Evolutionary conservation across 441 rosid species (phyloP).

Genomic region (Isatis lusitanica): DNA sequence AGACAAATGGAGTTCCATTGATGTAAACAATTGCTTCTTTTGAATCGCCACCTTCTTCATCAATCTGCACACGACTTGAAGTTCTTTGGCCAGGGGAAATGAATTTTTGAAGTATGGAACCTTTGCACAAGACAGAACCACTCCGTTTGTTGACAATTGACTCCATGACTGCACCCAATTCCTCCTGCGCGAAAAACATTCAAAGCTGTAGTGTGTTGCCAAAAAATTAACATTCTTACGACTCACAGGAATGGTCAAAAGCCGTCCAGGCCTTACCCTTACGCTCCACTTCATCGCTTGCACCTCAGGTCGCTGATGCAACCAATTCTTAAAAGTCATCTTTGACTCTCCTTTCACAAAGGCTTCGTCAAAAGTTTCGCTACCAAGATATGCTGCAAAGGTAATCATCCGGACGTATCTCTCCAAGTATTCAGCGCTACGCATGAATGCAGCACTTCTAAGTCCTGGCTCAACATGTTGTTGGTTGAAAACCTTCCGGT

Average conservation of each 20-base stretch:
- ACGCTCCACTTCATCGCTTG: constrained; percentile 99
- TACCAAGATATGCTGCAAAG: constrained; percentile 98
- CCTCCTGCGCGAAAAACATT: constrained; percentile 56
- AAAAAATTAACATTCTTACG: constrained; percentile 7
- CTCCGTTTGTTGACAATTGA: constrained; percentile 80
- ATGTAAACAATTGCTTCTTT: constrained; percentile 96
- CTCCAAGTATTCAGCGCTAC: constrained; percentile 98
- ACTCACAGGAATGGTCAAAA: constrained; percentile 87
- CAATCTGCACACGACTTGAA: constrained; percentile 82
- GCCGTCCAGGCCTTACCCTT: constrained; percentile 91
- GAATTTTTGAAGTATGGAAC: constrained; percentile 87
- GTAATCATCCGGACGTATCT: constrained; percentile 92
- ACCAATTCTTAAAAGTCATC: constrained; percentile 89
- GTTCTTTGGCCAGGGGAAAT: constrained; percentile 96
- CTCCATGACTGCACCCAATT: constrained; percentile 96
- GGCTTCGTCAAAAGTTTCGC: constrained; percentile 89
- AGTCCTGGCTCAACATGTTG: constrained; percentile 93
- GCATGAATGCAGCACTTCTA: constrained; percentile 87
- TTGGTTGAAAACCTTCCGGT: constrained; percentile 89
- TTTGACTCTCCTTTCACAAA: constrained; percentile 78
- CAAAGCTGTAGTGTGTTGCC: constrained; percentile 22
- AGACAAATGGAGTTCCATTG: constrained; percentile 89
- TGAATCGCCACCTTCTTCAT: constrained; percentile 56
- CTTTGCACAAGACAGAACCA: constrained; percentile 94
- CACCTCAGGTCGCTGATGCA: constrained; percentile 91